These are phyloP conservation scores for Triangularia setosa DNA, from an alignment of 2,329 filamentous ascomycete genomes.

Conservation along the genomic window DNA sequence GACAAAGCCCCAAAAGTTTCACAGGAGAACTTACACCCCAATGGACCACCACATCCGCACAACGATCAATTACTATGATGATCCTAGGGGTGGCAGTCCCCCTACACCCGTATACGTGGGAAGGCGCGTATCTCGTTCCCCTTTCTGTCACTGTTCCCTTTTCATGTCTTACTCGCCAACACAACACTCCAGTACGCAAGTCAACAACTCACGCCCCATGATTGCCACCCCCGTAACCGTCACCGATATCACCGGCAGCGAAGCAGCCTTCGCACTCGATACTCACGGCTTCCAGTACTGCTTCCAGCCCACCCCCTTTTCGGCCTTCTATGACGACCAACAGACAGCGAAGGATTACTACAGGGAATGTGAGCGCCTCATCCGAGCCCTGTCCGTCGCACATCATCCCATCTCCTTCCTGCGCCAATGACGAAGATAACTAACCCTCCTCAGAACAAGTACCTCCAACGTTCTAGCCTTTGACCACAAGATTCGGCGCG, in stretches of 20 bases:
- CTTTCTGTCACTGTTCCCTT: background rate
- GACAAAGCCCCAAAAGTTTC: background rate
- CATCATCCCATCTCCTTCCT: background rate
- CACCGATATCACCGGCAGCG: constrained; percentile 37
- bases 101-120: constrained; percentile 23
- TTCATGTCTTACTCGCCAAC: background rate
- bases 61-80: constrained; percentile 25
- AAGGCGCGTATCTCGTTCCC: constrained; percentile 5
- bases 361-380: constrained; percentile 62
- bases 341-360: constrained; percentile 64
- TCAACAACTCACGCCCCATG: constrained; percentile 22
- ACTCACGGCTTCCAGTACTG: constrained; percentile 37
- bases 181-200: constrained; percentile 18
- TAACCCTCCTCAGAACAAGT: constrained; percentile 21
- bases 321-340: constrained; percentile 47
- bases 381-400: constrained; percentile 45
- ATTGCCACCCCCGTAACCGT: constrained; percentile 39
- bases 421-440: background rate
- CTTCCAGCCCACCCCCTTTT: constrained; percentile 25
- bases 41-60: constrained; percentile 21
- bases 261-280: constrained; percentile 38
- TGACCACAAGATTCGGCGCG: constrained; percentile 28
- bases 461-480: constrained; percentile 24
- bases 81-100: constrained; percentile 21
- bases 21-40: background rate